phyloP scores from a whole-genome alignment of 345 rosid species.

The Eucalyptus decipiens region DNA sequence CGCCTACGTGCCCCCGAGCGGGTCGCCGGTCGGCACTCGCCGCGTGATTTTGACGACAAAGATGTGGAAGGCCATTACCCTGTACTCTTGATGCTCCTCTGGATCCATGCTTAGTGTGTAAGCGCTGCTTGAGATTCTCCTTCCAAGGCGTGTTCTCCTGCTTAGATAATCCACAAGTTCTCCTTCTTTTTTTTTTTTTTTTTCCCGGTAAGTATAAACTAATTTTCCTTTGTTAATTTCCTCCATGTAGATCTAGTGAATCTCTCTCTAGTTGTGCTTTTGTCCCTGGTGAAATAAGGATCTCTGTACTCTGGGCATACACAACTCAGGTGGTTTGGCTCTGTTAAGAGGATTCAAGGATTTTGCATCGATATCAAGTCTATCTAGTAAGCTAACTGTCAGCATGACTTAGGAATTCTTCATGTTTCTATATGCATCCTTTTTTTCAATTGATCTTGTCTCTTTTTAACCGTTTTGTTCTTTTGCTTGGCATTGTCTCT shows the following conservation, averaged over 20 bases:
- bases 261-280: background rate
- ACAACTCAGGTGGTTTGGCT: accelerated
- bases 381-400: background rate
- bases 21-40: too few species aligned
- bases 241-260: too few species aligned
- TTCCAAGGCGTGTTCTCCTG: background rate
- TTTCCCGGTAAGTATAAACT: too few species aligned
- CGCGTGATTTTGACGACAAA: too few species aligned
- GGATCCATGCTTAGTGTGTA: background rate
- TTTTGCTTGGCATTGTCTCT: background rate
- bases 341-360: background rate
- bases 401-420: background rate
- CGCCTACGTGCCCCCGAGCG: too few species aligned
- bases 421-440: background rate
- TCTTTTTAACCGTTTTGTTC: background rate
- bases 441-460: background rate
- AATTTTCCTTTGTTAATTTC: too few species aligned
- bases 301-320: background rate
- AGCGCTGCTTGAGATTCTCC: background rate
- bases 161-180: too few species aligned
- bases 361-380: background rate
- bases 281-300: background rate
- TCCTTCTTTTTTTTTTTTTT: too few species aligned
- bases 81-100: too few species aligned
- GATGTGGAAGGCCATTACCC: accelerated